A percentile compares a stretch with the other conserved stretches of the same genome.
phyloP scores from a whole-genome alignment of 2,329 filamentous ascomycete genomes.

The Ophiosphaerella narmari region DNA sequence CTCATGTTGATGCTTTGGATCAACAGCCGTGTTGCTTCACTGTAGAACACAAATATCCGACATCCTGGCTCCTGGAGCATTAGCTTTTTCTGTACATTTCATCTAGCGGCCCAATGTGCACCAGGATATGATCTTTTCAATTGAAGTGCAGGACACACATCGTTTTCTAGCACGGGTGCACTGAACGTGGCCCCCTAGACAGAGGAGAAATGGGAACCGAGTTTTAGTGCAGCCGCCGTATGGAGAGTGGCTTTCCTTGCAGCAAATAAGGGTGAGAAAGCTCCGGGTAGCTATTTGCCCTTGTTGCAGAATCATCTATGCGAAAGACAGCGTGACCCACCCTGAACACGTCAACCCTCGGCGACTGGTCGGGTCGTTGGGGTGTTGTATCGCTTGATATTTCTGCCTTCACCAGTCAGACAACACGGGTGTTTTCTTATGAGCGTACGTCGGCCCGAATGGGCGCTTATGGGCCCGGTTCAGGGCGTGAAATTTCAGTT shows the following conservation, averaged over 20 bases:
- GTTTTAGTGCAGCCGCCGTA: conserved; percentile 18
- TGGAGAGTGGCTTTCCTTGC: conserved; percentile 14
- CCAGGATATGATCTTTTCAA: conserved; percentile 15
- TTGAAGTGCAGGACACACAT: conserved; percentile 5
- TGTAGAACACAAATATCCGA: conserved; percentile 29
- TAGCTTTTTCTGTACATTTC: background rate
- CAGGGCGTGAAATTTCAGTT: conserved; percentile 17
- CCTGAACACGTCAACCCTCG: conserved; percentile 25
- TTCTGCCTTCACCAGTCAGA: conserved; percentile 18
- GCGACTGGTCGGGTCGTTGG: conserved; percentile 20
- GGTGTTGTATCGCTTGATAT: conserved; percentile 12
- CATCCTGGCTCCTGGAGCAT: conserved; percentile 20
- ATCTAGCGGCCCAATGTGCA: conserved; percentile 8
- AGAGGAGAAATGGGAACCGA: background rate
- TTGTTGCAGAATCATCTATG: conserved; percentile 29
- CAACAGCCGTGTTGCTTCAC: background rate
- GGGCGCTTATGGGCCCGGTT: conserved; percentile 13
- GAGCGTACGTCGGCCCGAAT: conserved; percentile 29
- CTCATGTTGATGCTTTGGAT: too few species aligned
- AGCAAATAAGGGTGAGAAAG: conserved; percentile 28
- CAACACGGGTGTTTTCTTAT: conserved; percentile 16
- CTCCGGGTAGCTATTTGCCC: conserved; percentile 16
- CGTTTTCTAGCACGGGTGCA: background rate
- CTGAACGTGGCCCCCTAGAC: background rate
- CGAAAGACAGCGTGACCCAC: conserved; percentile 33